phyloP scores from a whole-genome alignment of 1,284 basidiomycete species.

The Binderoboletus segoi region DNA sequence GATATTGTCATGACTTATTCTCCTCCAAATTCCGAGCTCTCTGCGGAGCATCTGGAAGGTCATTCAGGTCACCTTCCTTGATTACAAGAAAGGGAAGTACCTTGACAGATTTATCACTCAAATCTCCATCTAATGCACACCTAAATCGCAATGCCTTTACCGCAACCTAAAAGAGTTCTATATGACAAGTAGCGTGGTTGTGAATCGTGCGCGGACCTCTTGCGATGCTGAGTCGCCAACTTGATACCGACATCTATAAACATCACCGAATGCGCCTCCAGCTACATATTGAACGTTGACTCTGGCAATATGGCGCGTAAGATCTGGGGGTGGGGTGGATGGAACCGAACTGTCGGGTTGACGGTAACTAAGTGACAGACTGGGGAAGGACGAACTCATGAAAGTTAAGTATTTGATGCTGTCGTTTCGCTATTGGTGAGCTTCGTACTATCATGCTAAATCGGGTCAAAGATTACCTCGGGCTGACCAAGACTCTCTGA shows the following conservation, averaged over 20 bases:
- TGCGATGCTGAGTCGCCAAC: background rate
- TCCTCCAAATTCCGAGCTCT: background rate
- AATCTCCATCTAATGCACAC: background rate
- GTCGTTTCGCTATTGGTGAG: too few relatives aligned
- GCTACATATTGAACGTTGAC: too few relatives aligned
- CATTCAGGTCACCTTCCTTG: background rate
- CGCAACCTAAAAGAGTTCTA: background rate
- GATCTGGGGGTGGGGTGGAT: too few relatives aligned
- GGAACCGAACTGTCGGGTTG: too few relatives aligned
- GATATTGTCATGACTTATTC: background rate
- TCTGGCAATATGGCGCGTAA: too few relatives aligned
- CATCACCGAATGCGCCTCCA: background rate
- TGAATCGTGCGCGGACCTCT: background rate
- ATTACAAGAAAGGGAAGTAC: background rate
- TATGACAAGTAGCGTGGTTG: background rate
- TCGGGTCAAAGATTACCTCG: too few relatives aligned
- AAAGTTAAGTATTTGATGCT: too few relatives aligned
- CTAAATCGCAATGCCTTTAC: background rate
- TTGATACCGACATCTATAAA: background rate
- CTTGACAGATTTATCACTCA: background rate
- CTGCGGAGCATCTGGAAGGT: background rate
- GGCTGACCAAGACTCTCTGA: too few relatives aligned
- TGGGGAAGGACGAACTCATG: too few relatives aligned
- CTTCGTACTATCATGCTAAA: too few relatives aligned
- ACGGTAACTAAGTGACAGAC: too few relatives aligned